Conservation (phyloP, 2,329 filamentous ascomycete species). For the Curvularia verruculosa region DNA sequence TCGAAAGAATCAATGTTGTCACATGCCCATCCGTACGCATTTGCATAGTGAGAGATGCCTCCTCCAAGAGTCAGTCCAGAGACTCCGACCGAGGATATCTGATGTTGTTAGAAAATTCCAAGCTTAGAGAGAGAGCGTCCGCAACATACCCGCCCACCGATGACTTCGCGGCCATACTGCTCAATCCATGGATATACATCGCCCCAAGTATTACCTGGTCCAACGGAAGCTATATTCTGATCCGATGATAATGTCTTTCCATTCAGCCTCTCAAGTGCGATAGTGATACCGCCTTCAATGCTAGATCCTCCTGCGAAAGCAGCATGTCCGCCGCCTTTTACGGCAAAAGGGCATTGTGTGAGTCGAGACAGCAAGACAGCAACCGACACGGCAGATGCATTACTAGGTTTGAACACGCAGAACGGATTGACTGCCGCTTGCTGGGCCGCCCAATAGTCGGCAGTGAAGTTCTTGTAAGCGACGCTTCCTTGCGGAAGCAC, state of each 20-base stretch:
- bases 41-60: slow-evolving; percentile 35
- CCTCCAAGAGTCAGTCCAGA: slow-evolving; percentile 29
- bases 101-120: slow-evolving; percentile 3
- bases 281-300: slow-evolving; percentile 42
- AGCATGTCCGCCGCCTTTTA: slow-evolving; percentile 47
- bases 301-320: slow-evolving; percentile 38
- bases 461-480: slow-evolving; percentile 29
- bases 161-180: slow-evolving; percentile 31
- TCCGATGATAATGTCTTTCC: slow-evolving; percentile 27
- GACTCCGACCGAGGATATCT: slow-evolving; percentile 24
- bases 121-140: not conserved
- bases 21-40: slow-evolving; percentile 32
- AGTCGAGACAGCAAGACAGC: slow-evolving; percentile 30
- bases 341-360: slow-evolving; percentile 47
- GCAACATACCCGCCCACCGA: slow-evolving; percentile 38
- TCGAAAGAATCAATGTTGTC: slow-evolving; percentile 46
- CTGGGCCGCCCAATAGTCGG: slow-evolving; percentile 34
- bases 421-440: slow-evolving; percentile 31
- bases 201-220: slow-evolving; percentile 43
- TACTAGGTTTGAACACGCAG: slow-evolving; percentile 38
- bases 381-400: slow-evolving; percentile 25
- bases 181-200: slow-evolving; percentile 44
- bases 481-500: slow-evolving; percentile 23
- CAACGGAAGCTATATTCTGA: slow-evolving; percentile 34
- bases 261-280: slow-evolving; percentile 36